Conservation (phyloP, 2,329 filamentous ascomycete genomes). For the Verticillium nonalfalfae region DNA sequence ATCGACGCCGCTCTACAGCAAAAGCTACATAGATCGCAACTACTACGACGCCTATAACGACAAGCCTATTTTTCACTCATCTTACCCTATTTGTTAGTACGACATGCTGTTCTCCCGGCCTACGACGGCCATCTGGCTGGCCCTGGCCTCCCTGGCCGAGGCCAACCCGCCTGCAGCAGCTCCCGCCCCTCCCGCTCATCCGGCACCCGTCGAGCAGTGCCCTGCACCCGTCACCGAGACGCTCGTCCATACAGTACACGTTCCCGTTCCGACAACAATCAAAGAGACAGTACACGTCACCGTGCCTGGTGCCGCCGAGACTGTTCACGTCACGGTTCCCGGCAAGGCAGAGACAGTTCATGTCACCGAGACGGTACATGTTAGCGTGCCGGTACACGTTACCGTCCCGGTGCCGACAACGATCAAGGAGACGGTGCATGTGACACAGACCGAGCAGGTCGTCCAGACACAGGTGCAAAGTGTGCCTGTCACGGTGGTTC, state of each 20-base stretch:
- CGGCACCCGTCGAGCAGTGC: neutral
- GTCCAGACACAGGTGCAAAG: constrained; percentile 2
- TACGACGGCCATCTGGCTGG: constrained; percentile 3
- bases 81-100: neutral
- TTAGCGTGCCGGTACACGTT: neutral
- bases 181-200: neutral
- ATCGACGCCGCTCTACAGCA: neutral
- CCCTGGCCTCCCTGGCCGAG: constrained; percentile 4
- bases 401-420: constrained; percentile 1
- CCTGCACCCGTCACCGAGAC: neutral
- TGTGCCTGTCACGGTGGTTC: neutral
- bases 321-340: constrained; percentile 1
- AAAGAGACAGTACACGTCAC: constrained; percentile 7
- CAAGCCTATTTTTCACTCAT: neutral
- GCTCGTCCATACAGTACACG: constrained; percentile 3
- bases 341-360: neutral
- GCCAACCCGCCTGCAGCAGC: constrained; percentile 4
- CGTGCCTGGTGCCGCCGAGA: neutral
- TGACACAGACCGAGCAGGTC: constrained; percentile 1
- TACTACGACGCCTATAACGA: neutral
- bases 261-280: constrained; percentile 8
- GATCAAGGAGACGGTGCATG: constrained; percentile 5
- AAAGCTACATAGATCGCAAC: neutral
- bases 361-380: neutral
- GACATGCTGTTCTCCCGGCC: neutral